Evolutionary conservation across 176 grass and related monocot species (phyloP).

Genomic region (Juncus effusus): DNA sequence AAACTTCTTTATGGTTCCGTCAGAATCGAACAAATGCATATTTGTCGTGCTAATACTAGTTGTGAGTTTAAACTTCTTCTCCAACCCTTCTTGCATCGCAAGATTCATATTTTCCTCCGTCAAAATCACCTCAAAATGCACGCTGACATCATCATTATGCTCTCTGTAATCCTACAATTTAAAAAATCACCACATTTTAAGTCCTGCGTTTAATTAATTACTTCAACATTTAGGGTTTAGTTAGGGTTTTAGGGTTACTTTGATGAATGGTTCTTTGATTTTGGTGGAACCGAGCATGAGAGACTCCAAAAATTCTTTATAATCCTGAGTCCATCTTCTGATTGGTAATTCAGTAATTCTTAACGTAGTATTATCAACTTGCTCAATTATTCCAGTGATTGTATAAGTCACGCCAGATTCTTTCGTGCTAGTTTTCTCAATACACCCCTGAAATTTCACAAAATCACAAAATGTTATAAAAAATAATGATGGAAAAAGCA

Average conservation of each 20-base stretch:
- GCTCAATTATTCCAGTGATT: conserved; percentile 37
- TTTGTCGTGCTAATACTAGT: conserved; percentile 78
- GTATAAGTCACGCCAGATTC: conserved; percentile 47
- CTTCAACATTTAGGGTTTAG: neutral
- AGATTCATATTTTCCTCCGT: conserved; percentile 63
- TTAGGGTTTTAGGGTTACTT: conserved; percentile 17
- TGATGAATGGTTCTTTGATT: conserved; percentile 54
- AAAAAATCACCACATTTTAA: conserved; percentile 10
- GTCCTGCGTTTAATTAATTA: too few species aligned
- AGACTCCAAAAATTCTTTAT: conserved; percentile 45
- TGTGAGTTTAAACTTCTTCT: conserved; percentile 88
- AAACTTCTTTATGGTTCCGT: conserved; percentile 80
- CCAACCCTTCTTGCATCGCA: conserved; percentile 70
- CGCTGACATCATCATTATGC: conserved; percentile 51
- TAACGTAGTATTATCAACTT: conserved; percentile 37
- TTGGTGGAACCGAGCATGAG: conserved; percentile 45
- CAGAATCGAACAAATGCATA: conserved; percentile 86
- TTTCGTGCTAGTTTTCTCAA: conserved; percentile 49
- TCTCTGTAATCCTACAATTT: conserved; percentile 35
- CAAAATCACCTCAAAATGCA: conserved; percentile 56
- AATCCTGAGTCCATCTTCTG: conserved; percentile 54
- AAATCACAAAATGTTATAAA: neutral
- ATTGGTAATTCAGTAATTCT: conserved; percentile 38
- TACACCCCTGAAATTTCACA: conserved; percentile 34
- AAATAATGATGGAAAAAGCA: neutral